Base-by-base conservation (phyloP, 257 asterid species). In the Nicotiana benthamiana region DNA sequence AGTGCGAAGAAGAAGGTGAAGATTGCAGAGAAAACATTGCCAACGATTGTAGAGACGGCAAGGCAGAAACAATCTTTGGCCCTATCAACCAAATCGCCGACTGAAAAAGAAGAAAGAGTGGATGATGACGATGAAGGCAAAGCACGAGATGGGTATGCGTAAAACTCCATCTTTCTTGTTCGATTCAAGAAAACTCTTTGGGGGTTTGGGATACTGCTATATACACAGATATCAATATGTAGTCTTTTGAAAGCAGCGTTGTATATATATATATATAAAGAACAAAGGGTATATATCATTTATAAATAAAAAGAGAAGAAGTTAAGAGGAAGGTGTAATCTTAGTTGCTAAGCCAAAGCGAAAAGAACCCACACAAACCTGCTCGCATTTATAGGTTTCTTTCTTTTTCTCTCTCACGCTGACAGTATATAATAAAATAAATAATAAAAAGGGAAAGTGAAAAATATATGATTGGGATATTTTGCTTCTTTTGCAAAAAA, bases 1-100 rank as follows among this genome's bases (percentile, higher is more conserved):
- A 90, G 82, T 51, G 99, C 98, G 81, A 93, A 93, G 96, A 93
- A 90, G 81, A 95, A 93, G 57, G 98, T 95, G 83, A 93, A 90
- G 84, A 95, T 88, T 27, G 97, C 97, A 26, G 98, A 93, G 86
- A 93, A 90, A 75, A 95, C 92, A 87, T 91, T 93, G 65, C 97
- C 98, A 56, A 93, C 75, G 43, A 93, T 81, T 3, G 97, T 90
- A 67, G 96, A 92, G 51, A 92, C 88, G 2, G 94, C 98, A 80
- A 87, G 88, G 67, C 91, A 84, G 80, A 92, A 90, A 83, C 87
- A 91, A 24, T 88, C 91, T 82, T 87, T 95, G 87, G 87, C 89
- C 88, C 89, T 92, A 36, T 87, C 91, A 62, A 88, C 90, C 75
- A 92, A 30, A 74, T 83, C 85, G 20, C 90, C 89, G 27, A 88